Conservation (phyloP, 768 basidiomycete species). For the Sarcodon aspratus region DNA sequence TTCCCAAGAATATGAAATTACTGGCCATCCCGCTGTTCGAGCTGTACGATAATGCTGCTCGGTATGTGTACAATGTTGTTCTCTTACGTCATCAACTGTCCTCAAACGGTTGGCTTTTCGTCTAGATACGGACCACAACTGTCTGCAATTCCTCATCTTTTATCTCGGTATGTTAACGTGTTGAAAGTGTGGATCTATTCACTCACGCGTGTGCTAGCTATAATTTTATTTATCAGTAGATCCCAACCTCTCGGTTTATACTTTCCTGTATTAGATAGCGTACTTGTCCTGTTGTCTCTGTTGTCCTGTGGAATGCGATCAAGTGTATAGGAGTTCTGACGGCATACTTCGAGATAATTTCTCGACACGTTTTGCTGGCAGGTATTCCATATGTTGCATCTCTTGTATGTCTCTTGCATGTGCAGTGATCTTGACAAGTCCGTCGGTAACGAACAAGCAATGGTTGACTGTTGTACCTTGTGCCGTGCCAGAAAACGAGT, state of each 20-base stretch:
- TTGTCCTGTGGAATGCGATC: no score
- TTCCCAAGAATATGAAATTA: slow-evolving; percentile 98
- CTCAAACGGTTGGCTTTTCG: background rate
- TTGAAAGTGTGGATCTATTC: background rate
- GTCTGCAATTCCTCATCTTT: slow-evolving; percentile 84
- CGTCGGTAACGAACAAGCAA: no score
- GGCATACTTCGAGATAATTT: no score
- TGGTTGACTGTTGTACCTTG: no score
- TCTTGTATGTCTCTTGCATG: no score
- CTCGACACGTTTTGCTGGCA: no score
- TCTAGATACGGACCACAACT: slow-evolving; percentile 83
- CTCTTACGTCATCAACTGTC: background rate
- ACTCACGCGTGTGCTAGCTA: slow-evolving; percentile 20
- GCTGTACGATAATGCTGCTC: slow-evolving; percentile 92
- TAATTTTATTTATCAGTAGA: slow-evolving; percentile 69
- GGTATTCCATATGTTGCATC: no score
- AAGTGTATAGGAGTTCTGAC: no score
- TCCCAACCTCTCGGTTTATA: background rate
- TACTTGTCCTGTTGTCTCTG: no score
- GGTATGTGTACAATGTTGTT: slow-evolving; percentile 28
- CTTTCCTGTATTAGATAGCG: no score
- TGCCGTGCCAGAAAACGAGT: no score
- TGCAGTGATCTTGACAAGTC: no score
- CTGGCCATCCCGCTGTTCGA: slow-evolving; percentile 95
- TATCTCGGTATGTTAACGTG: slow-evolving; percentile 52